A percentile compares a stretch with the other conserved stretches of the same genome.
These are phyloP conservation scores for Mallotus japonicus DNA, from an alignment of 441 rosid genomes.

Conservation along the genomic window DNA sequence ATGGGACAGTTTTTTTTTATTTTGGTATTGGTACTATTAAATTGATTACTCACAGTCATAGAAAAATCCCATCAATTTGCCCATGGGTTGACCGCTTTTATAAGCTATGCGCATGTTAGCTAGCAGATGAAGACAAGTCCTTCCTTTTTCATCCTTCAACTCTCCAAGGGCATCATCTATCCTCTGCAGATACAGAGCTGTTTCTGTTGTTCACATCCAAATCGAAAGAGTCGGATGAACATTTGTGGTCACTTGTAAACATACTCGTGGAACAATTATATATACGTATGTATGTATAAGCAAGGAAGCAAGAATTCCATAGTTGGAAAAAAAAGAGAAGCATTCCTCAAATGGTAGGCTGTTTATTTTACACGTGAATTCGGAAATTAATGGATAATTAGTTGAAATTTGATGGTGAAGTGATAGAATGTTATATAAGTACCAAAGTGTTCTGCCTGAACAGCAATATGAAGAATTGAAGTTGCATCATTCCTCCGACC, in stretches of 20 bases:
- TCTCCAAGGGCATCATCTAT: neutral
- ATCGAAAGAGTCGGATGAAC: neutral
- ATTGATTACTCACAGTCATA: constrained; percentile 15
- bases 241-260: too few species aligned
- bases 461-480: constrained; percentile 27
- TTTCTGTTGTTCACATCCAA: constrained; percentile 12
- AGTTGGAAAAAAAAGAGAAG: too few species aligned
- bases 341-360: too few species aligned
- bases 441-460: constrained; percentile 25
- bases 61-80: neutral
- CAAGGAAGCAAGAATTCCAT: neutral
- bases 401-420: too few species aligned
- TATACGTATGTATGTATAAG: too few species aligned
- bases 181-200: constrained; percentile 22
- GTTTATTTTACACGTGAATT: too few species aligned
- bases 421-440: too few species aligned
- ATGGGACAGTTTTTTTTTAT: too few species aligned
- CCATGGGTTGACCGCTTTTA: constrained; percentile 5
- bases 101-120: constrained; percentile 29
- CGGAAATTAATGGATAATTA: too few species aligned
- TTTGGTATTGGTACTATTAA: neutral
- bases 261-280: too few species aligned
- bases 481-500: neutral
- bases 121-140: constrained; percentile 25
- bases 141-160: neutral